Evolutionary conservation across 768 basidiomycete genomes (phyloP), one percentile per base, ranked within the genome.

Genomic region (Termitomyces eurrhizus): DNA sequence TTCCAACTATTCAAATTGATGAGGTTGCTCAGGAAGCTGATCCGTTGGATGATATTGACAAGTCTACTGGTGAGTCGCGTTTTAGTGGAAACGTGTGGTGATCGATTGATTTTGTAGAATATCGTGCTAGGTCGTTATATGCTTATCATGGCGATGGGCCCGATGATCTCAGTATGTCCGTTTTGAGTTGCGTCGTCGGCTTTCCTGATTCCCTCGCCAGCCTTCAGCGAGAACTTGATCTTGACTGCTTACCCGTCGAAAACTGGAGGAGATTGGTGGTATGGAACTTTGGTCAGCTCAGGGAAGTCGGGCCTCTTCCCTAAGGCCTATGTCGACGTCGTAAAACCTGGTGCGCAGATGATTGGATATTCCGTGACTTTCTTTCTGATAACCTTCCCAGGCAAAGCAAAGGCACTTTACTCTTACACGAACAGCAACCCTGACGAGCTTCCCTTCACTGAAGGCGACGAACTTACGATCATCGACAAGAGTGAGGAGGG

Each of bases 201-300:
- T 21, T 35, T 44, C 58, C 21, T 53, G 7, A 52, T 56, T 4
- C 49, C 32, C 49, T 9, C 29, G 46, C 21, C 44, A 95, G 90
- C 82, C 21, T 98, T 99, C 74, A 82, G 73, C 29, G 87, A 90
- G 68, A 94, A 98, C 71, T 68, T 87, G 29, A 80, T 95, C 53
- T 75, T 98, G 13, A 73, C 77, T 37, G 94, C 91, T 12, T 84
- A 96, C 72, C 93, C 95, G 0, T 92, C 95, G 18, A 96, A 92
- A 72, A 78, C 86, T 36, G 85, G 82, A 21, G 86, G 90, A 42
- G 92, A 93, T 63, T 98, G 97, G 97, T 96, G 93, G 92, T 92
- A 90, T 69, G 95, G 94, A 32, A 90, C 79, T 4, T 71, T 83
- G 16, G 74, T 87, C 36, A 84, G 78, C 57, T 83, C 79, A 56